Base-by-base conservation (phyloP, 441 rosid species). In the Manihot esculenta region DNA sequence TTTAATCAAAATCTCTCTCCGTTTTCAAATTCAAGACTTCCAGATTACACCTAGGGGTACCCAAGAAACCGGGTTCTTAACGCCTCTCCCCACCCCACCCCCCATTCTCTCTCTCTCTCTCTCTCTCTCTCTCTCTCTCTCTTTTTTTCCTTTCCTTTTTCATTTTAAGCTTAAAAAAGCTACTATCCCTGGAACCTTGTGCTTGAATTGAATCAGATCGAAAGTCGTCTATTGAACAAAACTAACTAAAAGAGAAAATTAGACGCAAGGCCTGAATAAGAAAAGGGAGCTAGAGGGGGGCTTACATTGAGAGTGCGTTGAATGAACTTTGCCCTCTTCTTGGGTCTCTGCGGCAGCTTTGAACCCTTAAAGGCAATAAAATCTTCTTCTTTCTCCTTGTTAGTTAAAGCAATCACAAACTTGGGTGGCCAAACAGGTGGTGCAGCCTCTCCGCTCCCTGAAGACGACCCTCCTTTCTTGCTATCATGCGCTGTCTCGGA, bases 261-360 rank as follows among this genome's bases (percentile, higher is more conserved):
- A n/a, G n/a, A n/a, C n/a, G n/a, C n/a, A n/a, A n/a, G n/a, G n/a
- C n/a, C n/a, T n/a, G n/a, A n/a, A n/a, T n/a, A 67, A 12, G 9
- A 26, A 4, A 10, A 17, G 9, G 10, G n/a, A 38, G 24, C 15
- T 55, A 64, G 50, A 38, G 20, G 21, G 14, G 58, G 20, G 62
- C 89, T 86, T 84, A 87, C 95, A 80, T 87, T 86, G 87, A 89
- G 87, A 45, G 88, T 86, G 38, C 92, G 89, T 78, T 89, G 92
- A 71, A 89, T 80, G 64, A 87, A 76, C 77, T 89, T 89, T 56
- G 95, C 87, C 68, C 95, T 73, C 77, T 89, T 89, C 71, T 86
- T 89, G 50, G 95, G 95, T 79, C 91, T 79, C 60, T 86, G 95
- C n/a, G 95, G 95, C 12, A 84, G 82, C 72, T 86, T 89, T 8